Percentiles rank a stretch among this genome's conserved stretches.
Evolutionary conservation across 345 rosid species (phyloP).

Genomic region (Triadica sebifera): DNA sequence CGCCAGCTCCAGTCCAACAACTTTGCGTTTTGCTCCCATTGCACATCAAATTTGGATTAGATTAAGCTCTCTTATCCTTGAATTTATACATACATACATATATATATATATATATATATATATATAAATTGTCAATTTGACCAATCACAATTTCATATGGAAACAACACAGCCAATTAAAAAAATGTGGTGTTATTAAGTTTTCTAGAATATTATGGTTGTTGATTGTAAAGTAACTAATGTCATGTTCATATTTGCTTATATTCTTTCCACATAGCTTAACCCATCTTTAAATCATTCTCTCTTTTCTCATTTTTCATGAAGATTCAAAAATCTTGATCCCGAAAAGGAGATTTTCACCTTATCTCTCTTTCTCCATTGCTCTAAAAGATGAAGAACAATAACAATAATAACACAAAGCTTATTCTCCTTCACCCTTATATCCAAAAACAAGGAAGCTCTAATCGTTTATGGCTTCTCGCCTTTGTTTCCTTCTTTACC

Average conservation of each 20-base stretch:
- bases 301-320: conserved; percentile 30
- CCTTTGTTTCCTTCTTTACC: conserved; percentile 74
- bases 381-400: conserved; percentile 52
- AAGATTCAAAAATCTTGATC: conserved; percentile 30
- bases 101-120: too few relatives aligned
- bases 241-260: conserved; percentile 38
- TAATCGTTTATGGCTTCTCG: conserved; percentile 83
- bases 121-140: background rate
- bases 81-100: too few relatives aligned
- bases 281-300: conserved; percentile 35
- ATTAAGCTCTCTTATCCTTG: background rate
- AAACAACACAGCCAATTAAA: conserved; percentile 8
- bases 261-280: conserved; percentile 11
- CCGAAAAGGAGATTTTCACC: background rate
- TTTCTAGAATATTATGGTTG: conserved; percentile 15
- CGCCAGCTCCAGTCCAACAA: conserved; percentile 44
- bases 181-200: background rate
- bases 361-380: background rate
- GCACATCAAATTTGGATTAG: conserved; percentile 5
- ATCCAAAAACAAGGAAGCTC: conserved; percentile 86
- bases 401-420: conserved; percentile 68
- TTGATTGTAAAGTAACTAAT: conserved; percentile 24
- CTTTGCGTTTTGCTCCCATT: conserved; percentile 15
- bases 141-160: conserved; percentile 20
- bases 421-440: conserved; percentile 89